A percentile compares a stretch with the other conserved stretches of the same genome.
Evolutionary conservation across 305 asterid genomes (phyloP).

Genomic region (Fraxinus ornus): DNA sequence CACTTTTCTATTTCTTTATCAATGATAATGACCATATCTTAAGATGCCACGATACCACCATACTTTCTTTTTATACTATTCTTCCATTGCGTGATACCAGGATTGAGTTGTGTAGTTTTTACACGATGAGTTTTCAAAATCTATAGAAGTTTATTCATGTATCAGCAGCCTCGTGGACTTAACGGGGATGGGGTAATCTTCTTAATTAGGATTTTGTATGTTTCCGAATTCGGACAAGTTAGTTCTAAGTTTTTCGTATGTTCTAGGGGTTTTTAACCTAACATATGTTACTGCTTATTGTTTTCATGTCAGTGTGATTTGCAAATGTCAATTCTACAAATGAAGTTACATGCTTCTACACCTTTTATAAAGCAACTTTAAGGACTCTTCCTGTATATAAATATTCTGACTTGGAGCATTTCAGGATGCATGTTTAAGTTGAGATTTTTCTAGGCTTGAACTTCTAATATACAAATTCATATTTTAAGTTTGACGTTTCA

Average conservation of each 20-base stretch:
- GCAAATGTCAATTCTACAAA: not conserved
- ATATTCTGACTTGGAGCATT: not conserved
- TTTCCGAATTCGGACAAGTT: not conserved
- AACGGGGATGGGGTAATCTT: not conserved
- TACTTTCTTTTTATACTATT: not conserved
- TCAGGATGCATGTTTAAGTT: not conserved
- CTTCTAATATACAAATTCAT: not conserved
- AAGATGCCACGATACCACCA: not conserved
- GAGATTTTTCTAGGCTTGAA: not conserved
- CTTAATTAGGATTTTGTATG: not conserved
- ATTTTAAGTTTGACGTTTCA: not conserved
- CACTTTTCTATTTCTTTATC: not conserved
- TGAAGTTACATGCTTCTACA: not conserved
- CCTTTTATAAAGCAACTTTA: not conserved
- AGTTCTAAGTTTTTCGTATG: not conserved
- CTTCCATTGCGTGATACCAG: not conserved
- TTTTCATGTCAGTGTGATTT: not conserved
- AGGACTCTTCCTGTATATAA: not conserved
- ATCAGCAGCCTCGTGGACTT: not conserved
- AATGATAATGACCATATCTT: slow-evolving; percentile 1
- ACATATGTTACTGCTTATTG: not conserved
- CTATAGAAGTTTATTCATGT: not conserved
- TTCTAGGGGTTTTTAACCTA: not conserved
- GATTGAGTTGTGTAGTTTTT: not conserved
- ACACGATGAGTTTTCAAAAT: not conserved